Base-by-base conservation (phyloP, 306 rosid genomes). In the Phaseolus lunatus region DNA sequence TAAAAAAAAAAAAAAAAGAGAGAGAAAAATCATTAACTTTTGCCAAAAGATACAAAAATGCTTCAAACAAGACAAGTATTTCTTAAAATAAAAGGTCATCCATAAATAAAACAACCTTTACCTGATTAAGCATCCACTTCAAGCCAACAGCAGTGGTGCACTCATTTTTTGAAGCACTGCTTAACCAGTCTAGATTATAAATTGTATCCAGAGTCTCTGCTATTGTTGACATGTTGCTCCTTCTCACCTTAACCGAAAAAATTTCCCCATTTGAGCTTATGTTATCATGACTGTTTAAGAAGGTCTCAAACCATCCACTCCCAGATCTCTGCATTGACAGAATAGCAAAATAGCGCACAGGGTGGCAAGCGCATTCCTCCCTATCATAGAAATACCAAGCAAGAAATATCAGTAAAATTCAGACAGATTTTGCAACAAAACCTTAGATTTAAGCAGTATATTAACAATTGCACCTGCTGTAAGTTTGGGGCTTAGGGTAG, bases 41-140 rank as follows among this genome's bases (percentile, higher is more conserved):
- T 9, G 44, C 44, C 44, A 39, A 9, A 39, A 39, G 48, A 43
- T 43, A 43, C 16, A 20, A 78, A 80, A 64, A 54, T n/a, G 41
- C 37, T 18, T 80, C 67, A 26, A n/a, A 22, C 37, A 41, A 83
- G 64, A 76, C 66, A 78, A 45, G 15, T 18, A 81, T 31, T 57
- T 37, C 8, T 29, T 26, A 49, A 52, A 71, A 61, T 5, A 49
- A 24, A 67, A 15, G 62, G 61, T 37, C 43, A 48, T 24, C 6
- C 16, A 70, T 18, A 56, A 43, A 44, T 54, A 59, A 76, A 79
- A 76, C 73, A 82, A 53, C 15, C 18, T 43, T 80, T 73, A 92
- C 99, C 97, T 96, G 99, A 86, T 96, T 96, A 81, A 96, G 98
- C 99, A 96, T 96, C 99, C 99, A 96, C 93, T 96, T 96, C 75